Evolutionary conservation across 2,329 filamentous ascomycete species (phyloP), one percentile per base, ranked within the genome.

Genomic region (Clarireedia monteithiana): DNA sequence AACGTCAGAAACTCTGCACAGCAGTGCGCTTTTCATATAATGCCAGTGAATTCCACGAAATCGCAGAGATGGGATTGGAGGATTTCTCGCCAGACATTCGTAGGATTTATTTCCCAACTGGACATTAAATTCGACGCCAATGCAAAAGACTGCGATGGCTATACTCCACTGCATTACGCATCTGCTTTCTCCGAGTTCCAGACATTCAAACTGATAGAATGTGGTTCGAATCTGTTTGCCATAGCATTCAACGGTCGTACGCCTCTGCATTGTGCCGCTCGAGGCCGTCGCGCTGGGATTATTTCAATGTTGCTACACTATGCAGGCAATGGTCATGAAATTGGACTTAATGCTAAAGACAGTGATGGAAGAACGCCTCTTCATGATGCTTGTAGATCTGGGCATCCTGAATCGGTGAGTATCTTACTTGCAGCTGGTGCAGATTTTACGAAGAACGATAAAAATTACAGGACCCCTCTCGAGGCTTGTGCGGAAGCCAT

Each of bases 241-340:
- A 26, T 42, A 42, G 50, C 61, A 12, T 14, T 48, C 14, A 51
- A 60, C 20, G 48, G 44, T 4, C 53, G 36, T 9, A 59, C 57
- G 3, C 53, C 54, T 9, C 40, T 63, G 36, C 61, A 62, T 36
- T 49, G 57, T 30, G 58, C 61, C 24, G 51, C 60, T 24, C 48
- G 56, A 14, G 51, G 46, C 6, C 27, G 55, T 9, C 40, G 57
- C 34, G 57, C 48, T 42, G 58, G 62, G 30, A 42, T 53, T 36
- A 52, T 77, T 17, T 72, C 73, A 1, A 53, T 63, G 26, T 46
- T 63, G 7, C 44, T 58, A 3, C n/a, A 38, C 12, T 14, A 48
- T 17, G 26, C 24, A 27, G 5, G 24, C 6, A 48, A 38, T 20
- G 40, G 24, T 17, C 34, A 44, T 0, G 10, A 24, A 0, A 40